Conservation (phyloP, 371 early-diverging fungal species). For the Mucor mucedo region DNA sequence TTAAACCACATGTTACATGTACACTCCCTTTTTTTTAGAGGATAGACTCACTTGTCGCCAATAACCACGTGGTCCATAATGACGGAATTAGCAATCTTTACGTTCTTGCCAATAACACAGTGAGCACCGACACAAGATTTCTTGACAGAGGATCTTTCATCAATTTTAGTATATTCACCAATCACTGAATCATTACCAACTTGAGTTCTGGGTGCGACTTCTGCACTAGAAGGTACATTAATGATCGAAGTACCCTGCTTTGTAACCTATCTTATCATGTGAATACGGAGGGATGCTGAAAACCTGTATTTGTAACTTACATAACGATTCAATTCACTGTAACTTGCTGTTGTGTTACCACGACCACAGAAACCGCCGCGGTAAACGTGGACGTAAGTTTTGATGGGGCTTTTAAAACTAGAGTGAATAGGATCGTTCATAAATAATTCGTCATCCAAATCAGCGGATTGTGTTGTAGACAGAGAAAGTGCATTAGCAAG, state of each 20-base stretch:
- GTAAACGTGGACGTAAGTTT: conserved; percentile 50
- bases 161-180: conserved; percentile 88
- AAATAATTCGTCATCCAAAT: conserved; percentile 34
- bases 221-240: conserved; percentile 67
- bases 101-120: conserved; percentile 91
- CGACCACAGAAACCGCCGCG: conserved; percentile 69
- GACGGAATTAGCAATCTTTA: conserved; percentile 92
- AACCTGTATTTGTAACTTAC: conserved; percentile 48
- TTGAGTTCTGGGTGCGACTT: conserved; percentile 70
- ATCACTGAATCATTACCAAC: conserved; percentile 92
- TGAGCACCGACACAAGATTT: conserved; percentile 92
- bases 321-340: conserved; percentile 85
- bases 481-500: conserved; percentile 52
- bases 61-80: conserved; percentile 94
- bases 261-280: conserved; percentile 43
- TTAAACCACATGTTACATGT: not conserved
- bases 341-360: conserved; percentile 82
- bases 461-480: conserved; percentile 50
- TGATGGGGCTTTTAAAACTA: conserved; percentile 53
- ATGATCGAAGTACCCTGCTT: conserved; percentile 61
- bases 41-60: conserved; percentile 75
- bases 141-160: conserved; percentile 90
- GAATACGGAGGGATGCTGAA: conserved; percentile 7
- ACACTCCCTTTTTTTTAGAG: not conserved
- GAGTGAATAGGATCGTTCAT: conserved; percentile 30